A percentile compares a stretch with the other conserved stretches of the same genome.
These are phyloP conservation scores for Reutealis trisperma DNA, from an alignment of 345 rosid genomes.

Conservation along the genomic window DNA sequence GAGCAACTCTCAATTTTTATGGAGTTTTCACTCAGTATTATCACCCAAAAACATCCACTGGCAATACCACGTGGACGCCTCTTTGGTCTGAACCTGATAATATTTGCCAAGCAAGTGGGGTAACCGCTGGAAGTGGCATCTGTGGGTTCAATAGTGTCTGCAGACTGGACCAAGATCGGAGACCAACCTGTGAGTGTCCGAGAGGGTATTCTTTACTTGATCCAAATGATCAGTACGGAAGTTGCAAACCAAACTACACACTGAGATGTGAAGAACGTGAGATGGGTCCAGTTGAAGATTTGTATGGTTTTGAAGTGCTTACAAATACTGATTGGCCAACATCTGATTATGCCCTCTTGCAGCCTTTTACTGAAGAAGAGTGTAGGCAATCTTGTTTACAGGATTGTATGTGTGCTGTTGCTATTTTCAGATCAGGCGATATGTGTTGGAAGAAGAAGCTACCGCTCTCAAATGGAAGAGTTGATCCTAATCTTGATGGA, in stretches of 20 bases:
- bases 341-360: conserved; percentile 28
- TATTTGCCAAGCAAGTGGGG: conserved; percentile 13
- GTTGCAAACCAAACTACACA: conserved; percentile 34
- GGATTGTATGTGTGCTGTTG: conserved; percentile 47
- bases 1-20: conserved; percentile 41
- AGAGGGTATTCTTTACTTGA: conserved; percentile 26
- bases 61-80: conserved; percentile 21
- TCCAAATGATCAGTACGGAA: conserved; percentile 33
- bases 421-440: neutral
- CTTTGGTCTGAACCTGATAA: conserved; percentile 26
- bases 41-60: conserved; percentile 22
- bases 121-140: conserved; percentile 31
- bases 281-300: conserved; percentile 20
- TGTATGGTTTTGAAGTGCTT: conserved; percentile 13
- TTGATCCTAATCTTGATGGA: neutral
- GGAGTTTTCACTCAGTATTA: conserved; percentile 36
- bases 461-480: conserved; percentile 42
- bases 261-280: conserved; percentile 24
- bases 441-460: conserved; percentile 42
- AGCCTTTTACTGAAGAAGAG: conserved; percentile 21
- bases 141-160: conserved; percentile 49
- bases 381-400: conserved; percentile 35
- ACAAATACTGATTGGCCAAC: conserved; percentile 30
- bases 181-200: conserved; percentile 42
- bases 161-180: conserved; percentile 3